These are phyloP conservation scores for Trifolium fragiferum DNA, from an alignment of 306 rosid genomes.

Conservation along the genomic window DNA sequence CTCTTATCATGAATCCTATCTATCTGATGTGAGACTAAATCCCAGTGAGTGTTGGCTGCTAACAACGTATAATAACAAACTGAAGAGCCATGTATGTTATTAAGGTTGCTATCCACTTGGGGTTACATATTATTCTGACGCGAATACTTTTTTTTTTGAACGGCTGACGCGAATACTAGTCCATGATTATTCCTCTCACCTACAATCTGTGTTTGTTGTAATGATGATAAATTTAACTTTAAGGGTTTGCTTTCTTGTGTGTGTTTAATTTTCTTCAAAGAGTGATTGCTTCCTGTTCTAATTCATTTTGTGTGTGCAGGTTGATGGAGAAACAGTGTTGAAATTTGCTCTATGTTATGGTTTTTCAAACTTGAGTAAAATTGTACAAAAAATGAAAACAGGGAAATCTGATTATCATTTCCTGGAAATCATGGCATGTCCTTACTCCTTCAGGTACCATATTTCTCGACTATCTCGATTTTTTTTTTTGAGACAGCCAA, in stretches of 20 bases:
- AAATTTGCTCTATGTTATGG: constrained; percentile 90
- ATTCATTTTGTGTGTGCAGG: constrained; percentile 54
- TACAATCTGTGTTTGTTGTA: not conserved
- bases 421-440: constrained; percentile 98
- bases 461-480: too few relatives aligned
- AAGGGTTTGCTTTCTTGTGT: not conserved
- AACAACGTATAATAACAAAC: too few relatives aligned
- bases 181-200: not conserved
- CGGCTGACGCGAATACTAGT: constrained; percentile 6
- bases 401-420: constrained; percentile 87
- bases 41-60: too few relatives aligned
- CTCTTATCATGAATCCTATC: too few relatives aligned
- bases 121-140: too few relatives aligned
- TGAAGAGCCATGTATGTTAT: not conserved
- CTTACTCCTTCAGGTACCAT: constrained; percentile 82
- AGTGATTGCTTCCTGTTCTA: not conserved
- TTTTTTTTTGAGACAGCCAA: too few relatives aligned
- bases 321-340: constrained; percentile 76
- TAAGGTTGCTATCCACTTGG: not conserved
- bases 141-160: too few relatives aligned
- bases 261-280: constrained; percentile 2
- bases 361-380: constrained; percentile 83
- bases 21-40: too few relatives aligned
- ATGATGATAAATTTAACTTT: not conserved
- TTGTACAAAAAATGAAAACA: constrained; percentile 73